Conservation (phyloP, 2,329 filamentous ascomycete species). For the Apiospora saccharicola region DNA sequence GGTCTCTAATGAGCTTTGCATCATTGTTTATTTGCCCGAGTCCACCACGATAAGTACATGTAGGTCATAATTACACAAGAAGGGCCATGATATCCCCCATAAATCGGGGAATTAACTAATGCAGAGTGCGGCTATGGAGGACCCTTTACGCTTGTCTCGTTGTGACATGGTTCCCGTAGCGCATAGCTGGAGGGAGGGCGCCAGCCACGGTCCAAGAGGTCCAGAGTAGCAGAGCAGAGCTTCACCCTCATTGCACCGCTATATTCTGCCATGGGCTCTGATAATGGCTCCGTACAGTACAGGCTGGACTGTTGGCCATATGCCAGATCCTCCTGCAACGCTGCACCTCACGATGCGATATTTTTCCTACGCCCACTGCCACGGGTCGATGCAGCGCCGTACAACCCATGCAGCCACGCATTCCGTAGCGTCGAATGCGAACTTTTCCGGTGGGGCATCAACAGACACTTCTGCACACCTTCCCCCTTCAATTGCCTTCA, state of each 20-base stretch:
- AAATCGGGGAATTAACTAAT: constrained; percentile 25
- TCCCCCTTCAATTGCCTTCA: constrained; percentile 17
- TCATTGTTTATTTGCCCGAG: neutral
- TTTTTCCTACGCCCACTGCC: constrained; percentile 45
- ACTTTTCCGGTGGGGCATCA: neutral
- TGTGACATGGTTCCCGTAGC: constrained; percentile 23
- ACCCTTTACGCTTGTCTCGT: constrained; percentile 23
- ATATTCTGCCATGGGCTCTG: neutral
- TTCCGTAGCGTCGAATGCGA: constrained; percentile 23
- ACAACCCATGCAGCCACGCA: constrained; percentile 29
- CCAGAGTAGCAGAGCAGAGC: neutral
- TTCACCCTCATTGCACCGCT: constrained; percentile 20
- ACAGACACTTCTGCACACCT: constrained; percentile 15
- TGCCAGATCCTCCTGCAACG: constrained; percentile 14
- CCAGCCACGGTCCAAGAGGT: constrained; percentile 2
- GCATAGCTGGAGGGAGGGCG: neutral
- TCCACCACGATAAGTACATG: neutral
- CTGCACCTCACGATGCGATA: constrained; percentile 28
- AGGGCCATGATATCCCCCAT: constrained; percentile 15
- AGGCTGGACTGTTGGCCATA: constrained; percentile 26
- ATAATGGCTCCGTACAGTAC: constrained; percentile 29
- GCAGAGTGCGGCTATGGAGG: constrained; percentile 27
- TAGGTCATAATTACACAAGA: neutral
- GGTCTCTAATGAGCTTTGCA: neutral
- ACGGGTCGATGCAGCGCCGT: constrained; percentile 39